phyloP scores from a whole-genome alignment of 2,329 filamentous ascomycete genomes.

The Alternaria ventricosa region DNA sequence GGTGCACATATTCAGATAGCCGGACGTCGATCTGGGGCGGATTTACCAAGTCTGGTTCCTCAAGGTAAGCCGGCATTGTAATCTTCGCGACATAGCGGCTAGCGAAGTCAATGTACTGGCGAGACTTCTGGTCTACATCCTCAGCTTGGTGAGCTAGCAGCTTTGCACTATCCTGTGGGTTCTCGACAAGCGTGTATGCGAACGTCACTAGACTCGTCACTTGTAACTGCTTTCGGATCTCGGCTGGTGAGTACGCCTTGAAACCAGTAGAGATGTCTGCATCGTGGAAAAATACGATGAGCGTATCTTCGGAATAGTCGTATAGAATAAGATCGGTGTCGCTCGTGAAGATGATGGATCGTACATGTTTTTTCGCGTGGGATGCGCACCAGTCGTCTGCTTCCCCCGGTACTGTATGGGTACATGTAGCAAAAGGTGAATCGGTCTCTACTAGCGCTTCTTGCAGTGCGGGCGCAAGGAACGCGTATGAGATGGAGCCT shows the following conservation, averaged over 20 bases:
- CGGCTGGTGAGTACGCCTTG: conserved; percentile 51
- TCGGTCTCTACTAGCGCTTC: conserved; percentile 64
- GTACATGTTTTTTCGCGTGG: conserved; percentile 62
- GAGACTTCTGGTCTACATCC: conserved; percentile 20
- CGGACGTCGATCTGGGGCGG: conserved; percentile 42
- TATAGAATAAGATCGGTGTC: conserved; percentile 87
- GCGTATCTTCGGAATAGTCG: conserved; percentile 66
- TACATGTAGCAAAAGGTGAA: conserved; percentile 51
- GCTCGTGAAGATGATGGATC: conserved; percentile 74
- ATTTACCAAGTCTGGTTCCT: not conserved
- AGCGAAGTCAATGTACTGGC: conserved; percentile 38
- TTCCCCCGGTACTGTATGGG: conserved; percentile 76
- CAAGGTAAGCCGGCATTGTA: conserved; percentile 1
- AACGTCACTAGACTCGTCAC: conserved; percentile 49
- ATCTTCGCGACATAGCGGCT: conserved; percentile 31
- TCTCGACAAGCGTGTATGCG: conserved; percentile 49
- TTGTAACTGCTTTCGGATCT: conserved; percentile 55
- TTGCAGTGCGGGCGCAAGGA: conserved; percentile 78
- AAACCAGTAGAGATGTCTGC: conserved; percentile 54
- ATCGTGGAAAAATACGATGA: conserved; percentile 73
- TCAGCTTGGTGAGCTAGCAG: conserved; percentile 35
- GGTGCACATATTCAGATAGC: conserved; percentile 41
- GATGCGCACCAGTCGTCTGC: conserved; percentile 82
- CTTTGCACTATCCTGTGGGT: conserved; percentile 38
- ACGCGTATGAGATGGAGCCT: conserved; percentile 61